phyloP scores from a whole-genome alignment of 768 basidiomycete species.

The Amanita muscaria region DNA sequence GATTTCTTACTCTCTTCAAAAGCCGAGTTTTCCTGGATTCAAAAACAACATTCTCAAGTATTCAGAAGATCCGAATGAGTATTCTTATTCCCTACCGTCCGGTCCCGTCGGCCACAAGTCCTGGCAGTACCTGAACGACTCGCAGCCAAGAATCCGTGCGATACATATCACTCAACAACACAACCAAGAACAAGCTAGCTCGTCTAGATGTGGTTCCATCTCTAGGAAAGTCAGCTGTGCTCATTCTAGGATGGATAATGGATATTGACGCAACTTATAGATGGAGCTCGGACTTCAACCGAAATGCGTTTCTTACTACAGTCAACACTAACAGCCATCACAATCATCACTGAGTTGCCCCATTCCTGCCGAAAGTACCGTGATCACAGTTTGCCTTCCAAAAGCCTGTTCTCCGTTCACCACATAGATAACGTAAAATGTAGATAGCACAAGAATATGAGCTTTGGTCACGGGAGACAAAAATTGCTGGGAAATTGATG shows the following conservation, averaged over 20 bases:
- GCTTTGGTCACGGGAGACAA: no score
- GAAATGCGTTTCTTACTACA: slow-evolving; percentile 1
- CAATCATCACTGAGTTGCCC: not conserved
- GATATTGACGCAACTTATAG: not conserved
- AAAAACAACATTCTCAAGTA: not conserved
- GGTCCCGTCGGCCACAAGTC: not conserved
- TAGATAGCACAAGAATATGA: no score
- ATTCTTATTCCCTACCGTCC: not conserved
- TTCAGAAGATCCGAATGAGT: not conserved
- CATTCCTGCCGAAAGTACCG: not conserved
- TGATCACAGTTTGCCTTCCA: not conserved
- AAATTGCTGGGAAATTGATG: no score
- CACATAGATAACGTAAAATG: not conserved
- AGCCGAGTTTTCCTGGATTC: not conserved
- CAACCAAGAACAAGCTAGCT: not conserved
- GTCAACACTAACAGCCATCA: slow-evolving; percentile 1
- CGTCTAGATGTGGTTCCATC: not conserved
- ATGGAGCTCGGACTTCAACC: not conserved
- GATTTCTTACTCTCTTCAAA: not conserved
- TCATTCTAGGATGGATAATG: not conserved
- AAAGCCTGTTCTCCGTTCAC: not conserved
- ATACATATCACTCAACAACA: not conserved
- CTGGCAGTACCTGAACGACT: not conserved
- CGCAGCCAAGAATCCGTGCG: not conserved
- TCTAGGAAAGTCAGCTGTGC: slow-evolving; percentile 1